Percentiles rank a stretch among this genome's conserved stretches.
Evolutionary conservation across 208 protist species (phyloP).

Genomic region (Naegleria lovaniensis): DNA sequence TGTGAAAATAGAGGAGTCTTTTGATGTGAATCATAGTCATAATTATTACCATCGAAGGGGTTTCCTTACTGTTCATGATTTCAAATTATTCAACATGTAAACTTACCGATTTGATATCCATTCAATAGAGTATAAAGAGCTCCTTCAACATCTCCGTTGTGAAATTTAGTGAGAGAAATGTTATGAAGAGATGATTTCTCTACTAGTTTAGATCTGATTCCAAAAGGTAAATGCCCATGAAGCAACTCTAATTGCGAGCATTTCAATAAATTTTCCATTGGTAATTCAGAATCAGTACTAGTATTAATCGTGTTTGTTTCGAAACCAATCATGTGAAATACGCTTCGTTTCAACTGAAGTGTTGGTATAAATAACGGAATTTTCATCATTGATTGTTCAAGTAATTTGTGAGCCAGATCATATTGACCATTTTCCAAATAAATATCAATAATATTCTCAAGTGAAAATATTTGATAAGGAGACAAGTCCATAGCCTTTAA

Average conservation of each 20-base stretch:
- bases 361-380: not conserved
- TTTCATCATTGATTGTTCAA: not conserved
- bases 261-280: not conserved
- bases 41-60: no score
- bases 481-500: not conserved
- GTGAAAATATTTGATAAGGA: not conserved
- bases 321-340: not conserved
- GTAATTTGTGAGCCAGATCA: not conserved
- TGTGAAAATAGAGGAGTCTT: not conserved
- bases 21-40: not conserved
- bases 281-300: not conserved
- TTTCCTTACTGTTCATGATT: no score
- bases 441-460: not conserved
- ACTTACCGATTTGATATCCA: not conserved
- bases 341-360: not conserved
- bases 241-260: not conserved
- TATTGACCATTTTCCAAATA: not conserved
- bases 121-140: not conserved
- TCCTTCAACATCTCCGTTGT: not conserved
- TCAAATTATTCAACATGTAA: not conserved
- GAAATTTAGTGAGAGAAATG: not conserved
- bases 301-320: not conserved
- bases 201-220: not conserved
- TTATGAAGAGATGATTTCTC: not conserved
- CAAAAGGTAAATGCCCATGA: not conserved